Conservation (phyloP, 768 basidiomycete species). For the Kwoniella botswanensis region DNA sequence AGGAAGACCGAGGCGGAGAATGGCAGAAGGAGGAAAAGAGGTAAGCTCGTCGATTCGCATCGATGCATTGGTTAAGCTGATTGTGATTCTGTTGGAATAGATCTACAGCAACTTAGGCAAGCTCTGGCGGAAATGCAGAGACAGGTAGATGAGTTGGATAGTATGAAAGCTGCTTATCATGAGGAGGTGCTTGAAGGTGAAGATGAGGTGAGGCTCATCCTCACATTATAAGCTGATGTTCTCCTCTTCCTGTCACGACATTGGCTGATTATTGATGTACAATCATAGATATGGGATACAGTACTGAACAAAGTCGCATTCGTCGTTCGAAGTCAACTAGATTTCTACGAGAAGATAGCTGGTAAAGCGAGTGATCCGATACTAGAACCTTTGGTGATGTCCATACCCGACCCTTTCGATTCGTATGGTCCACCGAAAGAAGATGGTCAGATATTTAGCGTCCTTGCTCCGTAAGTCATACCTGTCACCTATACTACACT, state of each 20-base stretch:
- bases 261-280: not conserved
- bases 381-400: slow-evolving; percentile 86
- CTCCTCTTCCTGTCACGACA: not conserved
- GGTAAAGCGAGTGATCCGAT: slow-evolving; percentile 71
- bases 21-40: slow-evolving; percentile 72
- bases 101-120: slow-evolving; percentile 85
- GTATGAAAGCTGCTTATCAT: slow-evolving; percentile 81
- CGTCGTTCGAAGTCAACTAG: slow-evolving; percentile 86
- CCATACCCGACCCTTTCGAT: slow-evolving; percentile 90
- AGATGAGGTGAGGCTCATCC: slow-evolving; percentile 66
- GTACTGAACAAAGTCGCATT: slow-evolving; percentile 87
- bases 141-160: slow-evolving; percentile 90
- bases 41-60: slow-evolving; percentile 61
- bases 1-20: slow-evolving; percentile 82
- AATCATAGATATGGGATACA: slow-evolving; percentile 72
- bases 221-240: not conserved
- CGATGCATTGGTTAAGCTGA: slow-evolving; percentile 2
- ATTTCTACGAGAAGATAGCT: slow-evolving; percentile 73
- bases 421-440: slow-evolving; percentile 84
- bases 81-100: slow-evolving; percentile 59
- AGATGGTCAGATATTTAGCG: slow-evolving; percentile 90
- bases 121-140: slow-evolving; percentile 78
- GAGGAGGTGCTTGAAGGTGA: slow-evolving; percentile 87
- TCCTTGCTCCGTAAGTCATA: slow-evolving; percentile 71
- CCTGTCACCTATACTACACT: not conserved